Percentiles rank a stretch among this genome's conserved stretches.
Conservation (phyloP, 345 rosid species). For the Boechera stricta region DNA sequence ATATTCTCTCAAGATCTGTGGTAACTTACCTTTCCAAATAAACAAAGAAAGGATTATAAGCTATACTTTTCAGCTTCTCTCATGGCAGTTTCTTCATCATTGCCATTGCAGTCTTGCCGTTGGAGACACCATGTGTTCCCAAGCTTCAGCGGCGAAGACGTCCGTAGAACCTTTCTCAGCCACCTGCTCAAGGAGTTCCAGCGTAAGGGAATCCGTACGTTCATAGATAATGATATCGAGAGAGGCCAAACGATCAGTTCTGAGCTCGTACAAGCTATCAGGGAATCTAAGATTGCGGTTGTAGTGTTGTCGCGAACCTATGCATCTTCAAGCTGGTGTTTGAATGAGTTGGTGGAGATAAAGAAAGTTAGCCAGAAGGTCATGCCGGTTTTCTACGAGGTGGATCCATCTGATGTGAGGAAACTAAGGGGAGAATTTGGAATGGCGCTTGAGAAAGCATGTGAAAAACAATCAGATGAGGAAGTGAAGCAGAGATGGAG, state of each 20-base stretch:
- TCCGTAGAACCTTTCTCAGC: conserved; percentile 38
- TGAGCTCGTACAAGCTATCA: conserved; percentile 29
- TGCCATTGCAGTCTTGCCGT: conserved; percentile 23
- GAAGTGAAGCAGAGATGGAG: conserved; percentile 31
- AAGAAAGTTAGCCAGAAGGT: conserved; percentile 1
- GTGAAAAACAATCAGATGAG: conserved; percentile 12
- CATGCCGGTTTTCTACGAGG: conserved; percentile 34
- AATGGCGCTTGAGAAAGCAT: conserved; percentile 18
- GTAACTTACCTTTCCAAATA: neutral
- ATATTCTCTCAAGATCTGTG: neutral
- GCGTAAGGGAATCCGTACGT: conserved; percentile 29
- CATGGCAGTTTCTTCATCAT: conserved; percentile 21
- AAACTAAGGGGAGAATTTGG: conserved; percentile 30
- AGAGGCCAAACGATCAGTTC: conserved; percentile 33
- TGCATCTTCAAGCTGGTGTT: conserved; percentile 38
- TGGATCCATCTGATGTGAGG: conserved; percentile 39
- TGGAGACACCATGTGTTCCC: conserved; percentile 36
- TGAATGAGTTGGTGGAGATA: conserved; percentile 32
- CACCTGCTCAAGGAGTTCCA: conserved; percentile 36
- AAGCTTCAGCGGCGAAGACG: conserved; percentile 37
- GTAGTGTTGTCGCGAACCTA: conserved; percentile 20
- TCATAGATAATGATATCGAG: conserved; percentile 29
- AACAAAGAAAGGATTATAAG: neutral
- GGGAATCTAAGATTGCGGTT: conserved; percentile 26
- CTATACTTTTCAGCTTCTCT: conserved; percentile 1